phyloP scores from a whole-genome alignment of 306 rosid genomes.

The Senna tora region DNA sequence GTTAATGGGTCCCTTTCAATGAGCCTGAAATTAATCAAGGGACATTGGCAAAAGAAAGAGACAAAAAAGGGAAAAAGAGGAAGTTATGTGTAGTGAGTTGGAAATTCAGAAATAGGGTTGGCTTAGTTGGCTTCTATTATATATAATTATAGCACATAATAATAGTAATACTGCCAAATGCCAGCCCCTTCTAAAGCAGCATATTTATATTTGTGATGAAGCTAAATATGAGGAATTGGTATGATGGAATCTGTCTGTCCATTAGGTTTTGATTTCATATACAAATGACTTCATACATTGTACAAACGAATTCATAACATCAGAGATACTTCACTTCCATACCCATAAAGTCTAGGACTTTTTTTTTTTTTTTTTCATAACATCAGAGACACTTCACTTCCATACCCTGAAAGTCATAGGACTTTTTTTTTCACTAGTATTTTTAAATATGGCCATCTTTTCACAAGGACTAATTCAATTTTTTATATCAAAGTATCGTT shows the following conservation, averaged over 20 bases:
- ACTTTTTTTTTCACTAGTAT: too few species aligned
- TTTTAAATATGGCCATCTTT: too few species aligned
- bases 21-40: neutral
- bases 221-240: neutral
- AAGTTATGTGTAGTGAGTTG: neutral
- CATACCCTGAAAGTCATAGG: too few species aligned
- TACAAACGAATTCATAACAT: too few species aligned
- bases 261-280: neutral
- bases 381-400: too few species aligned
- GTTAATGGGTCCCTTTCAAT: neutral
- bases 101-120: neutral
- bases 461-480: too few species aligned
- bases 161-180: neutral
- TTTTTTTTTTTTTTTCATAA: too few species aligned
- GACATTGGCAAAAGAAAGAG: neutral
- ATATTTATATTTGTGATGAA: neutral
- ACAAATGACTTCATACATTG: too few species aligned
- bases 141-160: neutral
- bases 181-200: neutral
- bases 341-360: too few species aligned
- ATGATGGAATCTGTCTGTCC: neutral
- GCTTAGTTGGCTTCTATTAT: neutral
- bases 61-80: neutral
- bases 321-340: too few species aligned
- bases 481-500: too few species aligned